Conservation (phyloP, 169 alveolate genomes). For the Eimeria sp. region DNA sequence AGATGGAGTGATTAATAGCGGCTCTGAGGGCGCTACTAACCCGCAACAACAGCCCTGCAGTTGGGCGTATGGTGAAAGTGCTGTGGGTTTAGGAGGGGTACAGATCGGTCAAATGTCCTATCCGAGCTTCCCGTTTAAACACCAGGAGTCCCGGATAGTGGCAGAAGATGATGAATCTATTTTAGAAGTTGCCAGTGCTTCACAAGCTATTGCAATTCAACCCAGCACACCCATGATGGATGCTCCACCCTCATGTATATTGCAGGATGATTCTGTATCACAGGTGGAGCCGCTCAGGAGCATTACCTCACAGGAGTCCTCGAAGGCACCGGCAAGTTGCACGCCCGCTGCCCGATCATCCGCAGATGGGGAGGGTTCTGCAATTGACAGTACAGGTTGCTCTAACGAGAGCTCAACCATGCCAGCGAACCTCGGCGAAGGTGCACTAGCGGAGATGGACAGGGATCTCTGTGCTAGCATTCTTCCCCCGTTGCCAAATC, state of each 20-base stretch:
- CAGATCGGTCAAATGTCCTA: neutral
- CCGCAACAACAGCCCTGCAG: neutral
- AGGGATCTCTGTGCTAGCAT: neutral
- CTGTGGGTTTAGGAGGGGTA: neutral
- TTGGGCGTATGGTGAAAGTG: neutral
- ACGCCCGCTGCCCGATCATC: neutral
- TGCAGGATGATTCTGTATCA: neutral
- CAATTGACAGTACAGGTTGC: neutral
- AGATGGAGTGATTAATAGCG: neutral
- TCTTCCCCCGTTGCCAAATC: neutral
- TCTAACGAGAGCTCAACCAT: neutral
- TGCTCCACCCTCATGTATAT: neutral
- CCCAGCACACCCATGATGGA: neutral
- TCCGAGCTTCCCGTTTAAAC: neutral
- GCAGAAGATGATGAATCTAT: conserved; percentile 8
- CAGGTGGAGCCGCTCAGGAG: conserved; percentile 9
- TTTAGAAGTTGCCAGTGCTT: neutral
- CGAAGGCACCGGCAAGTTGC: neutral
- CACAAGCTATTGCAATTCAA: neutral
- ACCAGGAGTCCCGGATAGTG: neutral
- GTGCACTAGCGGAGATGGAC: neutral
- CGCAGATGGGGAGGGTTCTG: neutral
- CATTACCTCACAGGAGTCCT: conserved; percentile 7
- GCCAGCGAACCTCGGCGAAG: neutral
- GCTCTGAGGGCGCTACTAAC: neutral